Evolutionary conservation across 805 yeast species (phyloP).

Genomic region (Teunomyces funiuensis): DNA sequence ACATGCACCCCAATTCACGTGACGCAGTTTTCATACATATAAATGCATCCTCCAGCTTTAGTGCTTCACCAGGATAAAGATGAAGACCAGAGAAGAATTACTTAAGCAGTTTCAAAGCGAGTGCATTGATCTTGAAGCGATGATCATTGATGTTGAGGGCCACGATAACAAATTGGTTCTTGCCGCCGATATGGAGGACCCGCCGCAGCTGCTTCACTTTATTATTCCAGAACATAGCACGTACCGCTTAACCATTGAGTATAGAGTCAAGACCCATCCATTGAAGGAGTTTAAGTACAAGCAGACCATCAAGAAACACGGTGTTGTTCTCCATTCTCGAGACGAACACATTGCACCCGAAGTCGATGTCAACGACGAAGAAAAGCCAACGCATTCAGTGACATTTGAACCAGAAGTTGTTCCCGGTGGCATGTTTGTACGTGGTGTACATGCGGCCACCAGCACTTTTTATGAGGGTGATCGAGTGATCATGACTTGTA

Average conservation of each 20-base stretch:
- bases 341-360: conserved; percentile 17
- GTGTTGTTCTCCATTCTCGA: conserved; percentile 23
- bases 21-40: not conserved
- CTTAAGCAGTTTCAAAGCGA: conserved; percentile 21
- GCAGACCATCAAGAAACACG: conserved; percentile 29
- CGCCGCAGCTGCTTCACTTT: conserved; percentile 23
- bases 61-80: not conserved
- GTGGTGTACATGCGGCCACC: conserved; percentile 27
- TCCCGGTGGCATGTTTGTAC: conserved; percentile 29
- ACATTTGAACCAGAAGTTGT: conserved; percentile 26
- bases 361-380: conserved; percentile 16
- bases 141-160: conserved; percentile 28
- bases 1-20: not conserved
- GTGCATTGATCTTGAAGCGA: conserved; percentile 22
- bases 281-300: conserved; percentile 22
- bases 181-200: conserved; percentile 23
- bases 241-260: conserved; percentile 24
- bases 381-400: conserved; percentile 16
- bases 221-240: conserved; percentile 25
- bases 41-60: not conserved
- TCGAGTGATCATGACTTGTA: conserved; percentile 13
- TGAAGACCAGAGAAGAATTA: conserved; percentile 12
- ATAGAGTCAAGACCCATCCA: conserved; percentile 20
- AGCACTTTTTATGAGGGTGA: conserved; percentile 22
- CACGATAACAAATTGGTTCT: conserved; percentile 21